A percentile compares a stretch with the other conserved stretches of the same genome.
These are phyloP conservation scores for Marchantia polymorpha DNA, from an alignment of 225 moss, liverwort and hornwort genomes.

Conservation along the genomic window DNA sequence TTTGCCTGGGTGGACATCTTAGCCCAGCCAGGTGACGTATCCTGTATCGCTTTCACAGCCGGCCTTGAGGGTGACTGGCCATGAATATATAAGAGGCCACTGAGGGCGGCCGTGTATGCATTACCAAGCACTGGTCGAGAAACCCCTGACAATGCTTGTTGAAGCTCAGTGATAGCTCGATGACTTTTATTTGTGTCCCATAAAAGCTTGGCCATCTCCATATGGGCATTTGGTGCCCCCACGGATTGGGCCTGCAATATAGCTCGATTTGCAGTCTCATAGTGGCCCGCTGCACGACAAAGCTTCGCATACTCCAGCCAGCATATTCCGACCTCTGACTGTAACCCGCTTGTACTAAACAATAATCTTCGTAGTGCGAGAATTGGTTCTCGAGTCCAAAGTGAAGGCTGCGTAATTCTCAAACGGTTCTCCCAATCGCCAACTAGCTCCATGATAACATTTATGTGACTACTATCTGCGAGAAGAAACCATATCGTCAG, in stretches of 20 bases:
- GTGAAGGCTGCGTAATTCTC: conserved; percentile 90
- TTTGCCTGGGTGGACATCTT: conserved; percentile 57
- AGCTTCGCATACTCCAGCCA: conserved; percentile 99
- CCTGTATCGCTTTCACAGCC: conserved; percentile 23
- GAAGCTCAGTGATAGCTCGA: conserved; percentile 91
- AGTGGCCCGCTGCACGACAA: conserved; percentile 94
- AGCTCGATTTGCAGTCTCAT: conserved; percentile 93
- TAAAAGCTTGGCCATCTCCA: conserved; percentile 98
- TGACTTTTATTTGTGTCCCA: conserved; percentile 98
- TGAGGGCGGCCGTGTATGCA: conserved; percentile 76
- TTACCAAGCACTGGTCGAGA: conserved; percentile 68
- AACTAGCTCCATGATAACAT: conserved; percentile 71
- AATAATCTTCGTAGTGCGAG: conserved; percentile 86
- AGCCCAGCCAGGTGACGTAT: conserved; percentile 37
- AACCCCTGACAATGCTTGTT: conserved; percentile 72
- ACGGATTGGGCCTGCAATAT: conserved; percentile 92
- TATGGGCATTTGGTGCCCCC: conserved; percentile 88
- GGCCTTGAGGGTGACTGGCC: conserved; percentile 57
- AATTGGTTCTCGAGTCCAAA: conserved; percentile 94
- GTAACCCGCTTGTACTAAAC: conserved; percentile 65
- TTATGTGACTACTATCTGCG: conserved; percentile 59
- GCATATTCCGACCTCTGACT: conserved; percentile 93
- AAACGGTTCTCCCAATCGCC: conserved; percentile 95
- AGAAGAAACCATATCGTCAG: neutral
- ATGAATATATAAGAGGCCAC: conserved; percentile 78